Evolutionary conservation across 2,329 filamentous ascomycete genomes (phyloP).

Genomic region (Pseudogymnoascus sp.): DNA sequence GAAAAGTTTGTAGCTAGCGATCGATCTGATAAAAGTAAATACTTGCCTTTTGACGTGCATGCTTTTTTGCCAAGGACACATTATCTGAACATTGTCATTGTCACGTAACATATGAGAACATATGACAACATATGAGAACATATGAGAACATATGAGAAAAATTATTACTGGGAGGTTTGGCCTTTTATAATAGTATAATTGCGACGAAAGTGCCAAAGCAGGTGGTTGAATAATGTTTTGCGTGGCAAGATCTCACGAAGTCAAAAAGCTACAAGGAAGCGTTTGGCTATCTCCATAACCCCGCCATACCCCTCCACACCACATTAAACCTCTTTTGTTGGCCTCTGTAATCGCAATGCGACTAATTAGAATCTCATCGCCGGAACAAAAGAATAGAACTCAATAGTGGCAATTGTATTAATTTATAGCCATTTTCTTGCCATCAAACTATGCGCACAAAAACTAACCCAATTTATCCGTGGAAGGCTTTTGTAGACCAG

Average conservation of each 20-base stretch:
- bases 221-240: background rate
- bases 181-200: background rate
- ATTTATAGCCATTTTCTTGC: background rate
- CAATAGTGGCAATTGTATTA: background rate
- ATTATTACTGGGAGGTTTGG: background rate
- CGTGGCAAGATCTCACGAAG: background rate
- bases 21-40: slow-evolving; percentile 6
- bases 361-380: background rate
- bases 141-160: background rate
- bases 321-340: background rate
- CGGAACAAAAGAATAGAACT: background rate
- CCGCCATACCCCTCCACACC: background rate
- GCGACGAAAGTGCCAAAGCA: background rate
- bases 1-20: slow-evolving; percentile 7
- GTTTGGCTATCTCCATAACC: background rate
- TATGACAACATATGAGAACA: background rate
- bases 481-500: background rate
- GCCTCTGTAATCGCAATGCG: background rate
- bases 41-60: background rate
- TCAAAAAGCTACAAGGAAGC: background rate
- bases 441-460: background rate
- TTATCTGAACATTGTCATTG: background rate
- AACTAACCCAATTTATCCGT: background rate
- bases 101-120: background rate
- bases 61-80: background rate